phyloP scores from a whole-genome alignment of 2,329 filamentous ascomycete genomes.

The Fusarium floridanum region DNA sequence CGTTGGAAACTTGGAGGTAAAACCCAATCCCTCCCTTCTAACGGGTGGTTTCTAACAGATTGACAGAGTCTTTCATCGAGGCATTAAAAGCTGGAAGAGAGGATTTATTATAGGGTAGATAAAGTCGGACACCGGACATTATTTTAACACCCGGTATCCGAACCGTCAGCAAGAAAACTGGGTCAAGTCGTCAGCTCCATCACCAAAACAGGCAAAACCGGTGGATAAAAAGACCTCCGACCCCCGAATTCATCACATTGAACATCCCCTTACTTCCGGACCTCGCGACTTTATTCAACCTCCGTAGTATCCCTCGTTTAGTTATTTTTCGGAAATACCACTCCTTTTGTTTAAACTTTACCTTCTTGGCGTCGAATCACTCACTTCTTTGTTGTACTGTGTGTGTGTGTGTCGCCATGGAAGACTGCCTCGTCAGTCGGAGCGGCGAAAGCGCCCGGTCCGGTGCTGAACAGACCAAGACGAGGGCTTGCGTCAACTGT shows the following conservation, averaged over 20 bases:
- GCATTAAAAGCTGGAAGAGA: background rate
- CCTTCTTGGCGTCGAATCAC: background rate
- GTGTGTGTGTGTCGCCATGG: constrained; percentile 17
- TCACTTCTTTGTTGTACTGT: background rate
- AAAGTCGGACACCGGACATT: background rate
- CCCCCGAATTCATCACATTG: constrained; percentile 30
- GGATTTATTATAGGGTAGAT: background rate
- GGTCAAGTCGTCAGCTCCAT: background rate
- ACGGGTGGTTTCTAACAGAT: background rate
- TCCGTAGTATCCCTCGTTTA: background rate
- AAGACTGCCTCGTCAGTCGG: constrained; percentile 38
- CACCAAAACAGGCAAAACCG: constrained; percentile 7
- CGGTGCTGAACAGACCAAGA: constrained; percentile 30
- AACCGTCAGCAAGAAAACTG: background rate
- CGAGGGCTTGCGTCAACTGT: constrained; percentile 52
- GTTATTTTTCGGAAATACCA: constrained; percentile 1
- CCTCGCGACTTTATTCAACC: background rate
- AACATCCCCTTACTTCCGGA: constrained; percentile 22
- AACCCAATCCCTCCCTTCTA: accelerated
- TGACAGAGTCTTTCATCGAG: background rate
- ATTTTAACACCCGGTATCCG: constrained; percentile 8
- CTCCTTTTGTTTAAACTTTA: background rate
- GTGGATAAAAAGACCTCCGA: constrained; percentile 25
- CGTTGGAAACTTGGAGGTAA: background rate
- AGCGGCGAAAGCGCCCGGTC: constrained; percentile 5